Evolutionary conservation across 1,284 basidiomycete species (phyloP).

Genomic region (Boletellus dicymbophilus): DNA sequence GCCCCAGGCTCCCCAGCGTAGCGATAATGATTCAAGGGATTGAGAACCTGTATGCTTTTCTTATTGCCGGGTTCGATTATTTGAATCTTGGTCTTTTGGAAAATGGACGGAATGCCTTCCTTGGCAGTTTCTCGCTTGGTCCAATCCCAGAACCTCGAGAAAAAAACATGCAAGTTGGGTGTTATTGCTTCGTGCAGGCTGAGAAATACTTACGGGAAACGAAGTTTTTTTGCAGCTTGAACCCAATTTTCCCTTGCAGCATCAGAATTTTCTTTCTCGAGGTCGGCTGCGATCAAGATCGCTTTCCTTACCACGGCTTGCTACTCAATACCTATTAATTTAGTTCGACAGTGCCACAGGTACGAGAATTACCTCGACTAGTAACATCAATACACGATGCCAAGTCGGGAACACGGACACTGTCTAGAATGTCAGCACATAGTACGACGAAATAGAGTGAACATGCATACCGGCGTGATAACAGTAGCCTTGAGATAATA

Average conservation of each 20-base stretch:
- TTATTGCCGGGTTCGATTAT: constrained; percentile 5
- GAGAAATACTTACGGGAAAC: constrained; percentile 13
- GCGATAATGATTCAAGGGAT: constrained; percentile 20
- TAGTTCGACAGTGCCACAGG: background rate
- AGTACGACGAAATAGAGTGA: background rate
- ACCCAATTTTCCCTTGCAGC: constrained; percentile 2
- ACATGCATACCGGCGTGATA: constrained; percentile 14
- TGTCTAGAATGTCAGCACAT: constrained; percentile 5
- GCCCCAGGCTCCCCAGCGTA: constrained; percentile 7
- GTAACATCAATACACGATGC: constrained; percentile 15
- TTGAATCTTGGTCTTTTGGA: background rate
- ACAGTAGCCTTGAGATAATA: constrained; percentile 3
- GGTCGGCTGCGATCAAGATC: constrained; percentile 7
- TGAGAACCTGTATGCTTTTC: background rate
- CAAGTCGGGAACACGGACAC: constrained; percentile 21
- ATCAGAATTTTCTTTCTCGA: constrained; percentile 4
- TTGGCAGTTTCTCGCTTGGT: constrained; percentile 3
- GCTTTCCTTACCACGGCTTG: constrained; percentile 19
- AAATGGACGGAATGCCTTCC: constrained; percentile 12
- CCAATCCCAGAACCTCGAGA: constrained; percentile 20
- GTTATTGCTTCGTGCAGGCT: background rate
- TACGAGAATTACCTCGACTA: constrained; percentile 9
- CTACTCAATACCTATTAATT: background rate
- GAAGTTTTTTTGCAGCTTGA: constrained; percentile 2
- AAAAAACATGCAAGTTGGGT: background rate